Conservation (phyloP, 2,329 filamentous ascomycete species). For the Penicillium sp. region DNA sequence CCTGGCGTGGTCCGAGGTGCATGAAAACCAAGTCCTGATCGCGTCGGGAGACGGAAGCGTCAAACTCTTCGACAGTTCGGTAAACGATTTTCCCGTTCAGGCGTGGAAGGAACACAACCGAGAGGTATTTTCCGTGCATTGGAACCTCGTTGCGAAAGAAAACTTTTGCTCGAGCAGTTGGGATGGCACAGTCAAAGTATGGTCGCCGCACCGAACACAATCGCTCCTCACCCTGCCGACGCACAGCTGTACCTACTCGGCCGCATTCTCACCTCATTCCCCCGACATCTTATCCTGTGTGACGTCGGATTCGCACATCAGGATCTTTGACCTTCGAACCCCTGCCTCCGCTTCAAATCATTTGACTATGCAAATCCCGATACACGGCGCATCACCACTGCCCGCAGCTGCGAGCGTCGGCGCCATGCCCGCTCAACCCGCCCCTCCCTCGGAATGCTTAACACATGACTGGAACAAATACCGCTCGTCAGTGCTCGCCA, state of each 20-base stretch:
- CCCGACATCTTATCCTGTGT: conserved; percentile 82
- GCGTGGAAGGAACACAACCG: conserved; percentile 91
- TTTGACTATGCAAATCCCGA: conserved; percentile 75
- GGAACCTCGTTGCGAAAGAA: conserved; percentile 88
- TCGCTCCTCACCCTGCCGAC: conserved; percentile 84
- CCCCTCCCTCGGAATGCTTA: conserved; percentile 73
- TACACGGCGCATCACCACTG: conserved; percentile 65
- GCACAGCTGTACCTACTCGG: conserved; percentile 89
- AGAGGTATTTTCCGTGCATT: conserved; percentile 87
- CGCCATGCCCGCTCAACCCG: conserved; percentile 29
- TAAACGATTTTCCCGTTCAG: conserved; percentile 80
- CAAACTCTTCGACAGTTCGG: conserved; percentile 84
- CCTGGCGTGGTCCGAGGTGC: conserved; percentile 88
- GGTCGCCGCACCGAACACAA: conserved; percentile 72
- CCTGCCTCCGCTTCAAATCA: conserved; percentile 85
- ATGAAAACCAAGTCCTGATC: conserved; percentile 88
- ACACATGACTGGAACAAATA: conserved; percentile 99
- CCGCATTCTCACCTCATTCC: conserved; percentile 84
- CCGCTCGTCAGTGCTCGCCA: conserved; percentile 75
- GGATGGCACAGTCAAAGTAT: conserved; percentile 96
- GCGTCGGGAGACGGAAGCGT: conserved; percentile 91
- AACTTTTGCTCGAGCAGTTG: conserved; percentile 88
- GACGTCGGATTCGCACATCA: conserved; percentile 80
- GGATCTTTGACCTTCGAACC: conserved; percentile 86
- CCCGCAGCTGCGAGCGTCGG: conserved; percentile 36